These are phyloP conservation scores for Borealophlyctis nickersoniae DNA, from an alignment of 192 early-diverging fungal species.

Conservation along the genomic window DNA sequence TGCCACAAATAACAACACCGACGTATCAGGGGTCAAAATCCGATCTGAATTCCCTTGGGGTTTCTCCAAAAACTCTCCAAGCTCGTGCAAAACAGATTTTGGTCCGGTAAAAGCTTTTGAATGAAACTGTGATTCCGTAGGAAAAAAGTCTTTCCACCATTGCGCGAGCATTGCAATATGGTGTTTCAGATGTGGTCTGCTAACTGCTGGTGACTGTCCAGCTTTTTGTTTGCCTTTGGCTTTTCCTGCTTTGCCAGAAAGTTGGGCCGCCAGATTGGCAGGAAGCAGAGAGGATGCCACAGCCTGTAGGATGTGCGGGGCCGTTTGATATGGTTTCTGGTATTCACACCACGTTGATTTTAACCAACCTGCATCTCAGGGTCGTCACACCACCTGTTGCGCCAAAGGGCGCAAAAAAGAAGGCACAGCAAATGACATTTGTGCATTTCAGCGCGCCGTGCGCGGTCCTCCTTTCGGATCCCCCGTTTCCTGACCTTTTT, in stretches of 20 bases:
- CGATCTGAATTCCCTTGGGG: background rate
- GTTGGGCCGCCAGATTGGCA: background rate
- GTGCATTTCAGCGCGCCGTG: constrained; percentile 52
- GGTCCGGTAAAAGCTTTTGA: background rate
- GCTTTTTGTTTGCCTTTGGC: constrained; percentile 4
- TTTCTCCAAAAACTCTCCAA: constrained; percentile 1
- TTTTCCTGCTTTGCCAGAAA: background rate
- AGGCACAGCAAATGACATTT: constrained; percentile 61
- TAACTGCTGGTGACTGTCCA: background rate
- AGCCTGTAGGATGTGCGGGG: too few species aligned
- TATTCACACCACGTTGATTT: background rate
- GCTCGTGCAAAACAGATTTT: background rate
- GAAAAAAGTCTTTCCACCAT: constrained; percentile 17
- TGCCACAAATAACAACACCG: background rate
- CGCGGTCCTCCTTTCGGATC: constrained; percentile 50
- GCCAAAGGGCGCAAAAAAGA: constrained; percentile 45
- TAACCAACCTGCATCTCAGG: constrained; percentile 32
- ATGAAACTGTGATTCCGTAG: too few species aligned
- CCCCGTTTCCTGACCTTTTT: constrained; percentile 34
- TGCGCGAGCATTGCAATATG: constrained; percentile 9
- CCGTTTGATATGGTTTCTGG: constrained; percentile 7
- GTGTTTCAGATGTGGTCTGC: constrained; percentile 8
- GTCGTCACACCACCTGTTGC: constrained; percentile 59
- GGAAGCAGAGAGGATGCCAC: background rate
- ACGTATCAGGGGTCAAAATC: background rate